Evolutionary conservation across 768 basidiomycete genomes (phyloP).

Genomic region (Trametes maxima): DNA sequence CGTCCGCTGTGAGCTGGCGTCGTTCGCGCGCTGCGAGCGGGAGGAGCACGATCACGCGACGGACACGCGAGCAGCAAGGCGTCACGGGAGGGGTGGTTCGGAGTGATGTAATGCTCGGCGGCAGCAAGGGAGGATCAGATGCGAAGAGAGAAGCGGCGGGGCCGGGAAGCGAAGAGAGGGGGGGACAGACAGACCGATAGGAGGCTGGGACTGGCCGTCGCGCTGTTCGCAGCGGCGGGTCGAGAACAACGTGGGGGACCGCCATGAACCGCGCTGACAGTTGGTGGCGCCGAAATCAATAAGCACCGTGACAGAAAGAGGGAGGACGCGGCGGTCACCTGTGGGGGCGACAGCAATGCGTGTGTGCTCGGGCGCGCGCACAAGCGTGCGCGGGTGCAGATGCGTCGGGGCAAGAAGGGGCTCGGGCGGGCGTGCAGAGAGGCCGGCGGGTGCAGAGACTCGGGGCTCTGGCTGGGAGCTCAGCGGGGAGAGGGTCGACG

Average conservation of each 20-base stretch:
- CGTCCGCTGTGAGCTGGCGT: background rate
- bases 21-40: background rate
- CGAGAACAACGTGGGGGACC: conserved; percentile 5
- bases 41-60: conserved; percentile 15
- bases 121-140: conserved; percentile 6
- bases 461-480: too few species aligned
- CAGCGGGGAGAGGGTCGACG: background rate
- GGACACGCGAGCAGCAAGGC: conserved; percentile 19
- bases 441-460: background rate
- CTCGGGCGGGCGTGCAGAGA: background rate
- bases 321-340: background rate
- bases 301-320: conserved; percentile 1
- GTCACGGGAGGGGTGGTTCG: conserved; percentile 7
- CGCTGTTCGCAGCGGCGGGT: too few species aligned
- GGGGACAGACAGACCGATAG: conserved; percentile 3
- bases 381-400: background rate
- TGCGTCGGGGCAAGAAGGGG: background rate
- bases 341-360: too few species aligned
- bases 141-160: conserved; percentile 11
- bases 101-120: conserved; percentile 21
- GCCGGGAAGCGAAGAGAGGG: conserved; percentile 13
- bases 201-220: conserved; percentile 3
- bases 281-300: conserved; percentile 15
- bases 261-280: conserved; percentile 8
- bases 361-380: background rate